A percentile compares a stretch with the other conserved stretches of the same genome.
These are phyloP conservation scores for Suillus tomentosus DNA, from an alignment of 768 basidiomycete species.

Conservation along the genomic window DNA sequence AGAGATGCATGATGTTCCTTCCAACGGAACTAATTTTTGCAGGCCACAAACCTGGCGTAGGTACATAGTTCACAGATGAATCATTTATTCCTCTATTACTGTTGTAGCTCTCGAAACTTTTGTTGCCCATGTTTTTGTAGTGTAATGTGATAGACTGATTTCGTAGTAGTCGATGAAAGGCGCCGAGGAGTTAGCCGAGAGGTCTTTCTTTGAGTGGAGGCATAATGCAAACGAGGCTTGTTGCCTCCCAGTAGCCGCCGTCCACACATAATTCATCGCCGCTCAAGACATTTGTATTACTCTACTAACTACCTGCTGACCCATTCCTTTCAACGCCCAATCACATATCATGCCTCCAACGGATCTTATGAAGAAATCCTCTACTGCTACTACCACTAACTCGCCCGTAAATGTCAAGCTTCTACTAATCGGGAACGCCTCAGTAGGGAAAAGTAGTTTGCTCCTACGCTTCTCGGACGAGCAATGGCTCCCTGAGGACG, in stretches of 20 bases:
- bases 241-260: not conserved
- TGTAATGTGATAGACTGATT: not conserved
- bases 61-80: conserved; percentile 2
- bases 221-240: conserved; percentile 4
- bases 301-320: not conserved
- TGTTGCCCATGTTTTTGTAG: conserved; percentile 9
- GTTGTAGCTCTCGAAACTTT: conserved; percentile 8
- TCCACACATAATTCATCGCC: not conserved
- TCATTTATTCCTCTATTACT: conserved; percentile 8
- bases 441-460: conserved; percentile 91
- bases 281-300: conserved; percentile 21
- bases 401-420: conserved; percentile 72
- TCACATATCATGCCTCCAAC: conserved; percentile 9
- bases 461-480: conserved; percentile 95
- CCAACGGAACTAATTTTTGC: conserved; percentile 12
- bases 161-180: not conserved
- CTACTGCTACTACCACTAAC: conserved; percentile 29
- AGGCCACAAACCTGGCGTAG: not conserved
- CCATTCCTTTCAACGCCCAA: not conserved
- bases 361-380: conserved; percentile 22
- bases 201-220: not conserved
- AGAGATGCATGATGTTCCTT: conserved; percentile 10
- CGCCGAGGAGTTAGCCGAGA: conserved; percentile 8
- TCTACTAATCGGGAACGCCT: conserved; percentile 83
- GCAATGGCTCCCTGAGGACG: conserved; percentile 91